A percentile compares a stretch with the other conserved stretches of the same genome.
phyloP scores from a whole-genome alignment of 352 stramenopile species.

The Globisporangium perplexum region DNA sequence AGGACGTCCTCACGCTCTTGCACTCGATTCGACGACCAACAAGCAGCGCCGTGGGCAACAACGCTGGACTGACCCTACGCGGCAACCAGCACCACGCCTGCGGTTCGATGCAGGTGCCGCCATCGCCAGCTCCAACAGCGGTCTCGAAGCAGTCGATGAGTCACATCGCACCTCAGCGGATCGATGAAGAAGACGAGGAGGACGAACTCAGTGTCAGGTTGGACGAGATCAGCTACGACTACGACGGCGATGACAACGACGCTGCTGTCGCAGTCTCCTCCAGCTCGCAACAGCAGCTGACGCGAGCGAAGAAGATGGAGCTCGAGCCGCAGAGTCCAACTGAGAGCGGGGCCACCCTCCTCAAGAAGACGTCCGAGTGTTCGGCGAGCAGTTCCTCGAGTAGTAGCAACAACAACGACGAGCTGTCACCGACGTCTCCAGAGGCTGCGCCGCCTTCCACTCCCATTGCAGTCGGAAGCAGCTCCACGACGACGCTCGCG shows the following conservation, averaged over 20 bases:
- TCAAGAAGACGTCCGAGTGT: background rate
- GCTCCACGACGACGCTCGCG: too few species aligned
- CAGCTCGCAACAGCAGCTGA: background rate
- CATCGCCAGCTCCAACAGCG: background rate
- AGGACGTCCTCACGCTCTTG: conserved; percentile 33
- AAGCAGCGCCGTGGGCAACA: conserved; percentile 1
- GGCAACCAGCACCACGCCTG: conserved; percentile 4
- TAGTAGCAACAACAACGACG: conserved; percentile 12
- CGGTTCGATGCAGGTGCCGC: too few species aligned
- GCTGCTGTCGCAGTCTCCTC: background rate
- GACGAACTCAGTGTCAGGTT: conserved; percentile 21
- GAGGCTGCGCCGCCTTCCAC: background rate
- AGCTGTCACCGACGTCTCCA: conserved; percentile 1
- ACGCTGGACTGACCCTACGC: conserved; percentile 1
- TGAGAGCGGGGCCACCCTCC: background rate
- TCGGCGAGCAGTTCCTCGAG: background rate
- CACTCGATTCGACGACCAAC: conserved; percentile 18
- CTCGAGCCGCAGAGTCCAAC: background rate
- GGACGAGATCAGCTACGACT: conserved; percentile 30
- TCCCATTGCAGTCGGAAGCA: background rate
- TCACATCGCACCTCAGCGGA: conserved; percentile 29
- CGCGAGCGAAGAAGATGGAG: background rate
- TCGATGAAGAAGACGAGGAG: conserved; percentile 40
- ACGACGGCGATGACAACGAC: conserved; percentile 19
- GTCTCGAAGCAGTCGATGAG: background rate